phyloP scores from a whole-genome alignment of 1,284 basidiomycete species.

The Cutaneotrichosporon spelunceum region DNA sequence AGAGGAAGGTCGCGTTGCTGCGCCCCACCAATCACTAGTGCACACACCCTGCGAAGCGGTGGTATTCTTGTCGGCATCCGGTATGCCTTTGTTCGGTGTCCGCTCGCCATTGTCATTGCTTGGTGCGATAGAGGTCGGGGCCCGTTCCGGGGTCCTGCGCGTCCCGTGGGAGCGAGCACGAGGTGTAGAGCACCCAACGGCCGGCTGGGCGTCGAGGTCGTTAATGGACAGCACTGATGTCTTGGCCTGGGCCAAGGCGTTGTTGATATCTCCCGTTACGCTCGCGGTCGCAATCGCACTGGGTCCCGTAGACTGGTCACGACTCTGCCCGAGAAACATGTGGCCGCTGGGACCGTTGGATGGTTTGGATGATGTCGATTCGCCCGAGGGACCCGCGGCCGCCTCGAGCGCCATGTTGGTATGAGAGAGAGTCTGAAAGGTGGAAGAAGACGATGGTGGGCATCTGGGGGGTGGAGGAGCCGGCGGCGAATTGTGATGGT shows the following conservation, averaged over 20 bases:
- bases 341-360: not conserved
- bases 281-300: not conserved
- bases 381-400: not conserved
- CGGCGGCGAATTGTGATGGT: not conserved
- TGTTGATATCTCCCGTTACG: too few species aligned
- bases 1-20: not conserved
- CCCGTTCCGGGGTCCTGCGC: not conserved
- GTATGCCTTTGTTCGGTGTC: too few species aligned
- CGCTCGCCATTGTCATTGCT: not conserved
- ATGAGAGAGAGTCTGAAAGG: not conserved
- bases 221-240: not conserved
- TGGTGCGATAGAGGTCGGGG: not conserved
- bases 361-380: not conserved
- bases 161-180: not conserved
- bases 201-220: not conserved
- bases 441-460: not conserved
- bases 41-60: too few species aligned
- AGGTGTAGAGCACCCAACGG: too few species aligned
- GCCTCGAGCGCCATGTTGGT: not conserved
- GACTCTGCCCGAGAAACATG: not conserved
- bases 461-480: not conserved
- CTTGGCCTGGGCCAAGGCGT: not conserved
- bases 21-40: not conserved
- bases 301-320: not conserved
- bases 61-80: too few species aligned